Conservation (phyloP, 2,329 filamentous ascomycete species). For the Colletotrichum neosansevieriae region DNA sequence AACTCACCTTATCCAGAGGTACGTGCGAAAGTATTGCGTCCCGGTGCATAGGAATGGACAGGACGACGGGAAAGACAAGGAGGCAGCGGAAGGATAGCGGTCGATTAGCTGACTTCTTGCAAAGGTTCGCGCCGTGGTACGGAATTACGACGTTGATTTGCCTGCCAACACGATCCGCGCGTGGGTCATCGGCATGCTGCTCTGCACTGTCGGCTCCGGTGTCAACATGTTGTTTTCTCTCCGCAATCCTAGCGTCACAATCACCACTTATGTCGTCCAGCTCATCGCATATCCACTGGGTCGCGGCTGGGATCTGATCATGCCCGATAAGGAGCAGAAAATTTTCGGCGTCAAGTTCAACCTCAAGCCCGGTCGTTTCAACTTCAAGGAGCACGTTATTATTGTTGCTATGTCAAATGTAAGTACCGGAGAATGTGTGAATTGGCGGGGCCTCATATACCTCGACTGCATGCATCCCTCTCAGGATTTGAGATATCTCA, state of each 20-base stretch:
- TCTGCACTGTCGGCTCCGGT: conserved; percentile 72
- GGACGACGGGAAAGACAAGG: neutral
- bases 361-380: conserved; percentile 68
- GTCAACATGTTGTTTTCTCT: conserved; percentile 72
- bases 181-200: conserved; percentile 71
- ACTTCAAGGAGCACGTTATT: conserved; percentile 72
- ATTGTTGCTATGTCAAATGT: conserved; percentile 75
- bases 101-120: conserved; percentile 29
- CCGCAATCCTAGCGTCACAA: conserved; percentile 68
- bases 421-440: conserved; percentile 44
- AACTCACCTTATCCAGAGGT: conserved; percentile 77
- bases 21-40: conserved; percentile 41
- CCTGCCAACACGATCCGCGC: conserved; percentile 74
- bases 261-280: conserved; percentile 73
- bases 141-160: conserved; percentile 73
- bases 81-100: neutral
- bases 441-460: neutral
- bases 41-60: neutral
- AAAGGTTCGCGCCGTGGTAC: conserved; percentile 73
- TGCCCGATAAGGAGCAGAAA: conserved; percentile 65
- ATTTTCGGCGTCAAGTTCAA: conserved; percentile 67
- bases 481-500: conserved; percentile 6
- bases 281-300: conserved; percentile 72
- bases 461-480: neutral
- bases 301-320: conserved; percentile 65